phyloP scores from a whole-genome alignment of 148 eudicot species.

The Rhododendron molle region DNA sequence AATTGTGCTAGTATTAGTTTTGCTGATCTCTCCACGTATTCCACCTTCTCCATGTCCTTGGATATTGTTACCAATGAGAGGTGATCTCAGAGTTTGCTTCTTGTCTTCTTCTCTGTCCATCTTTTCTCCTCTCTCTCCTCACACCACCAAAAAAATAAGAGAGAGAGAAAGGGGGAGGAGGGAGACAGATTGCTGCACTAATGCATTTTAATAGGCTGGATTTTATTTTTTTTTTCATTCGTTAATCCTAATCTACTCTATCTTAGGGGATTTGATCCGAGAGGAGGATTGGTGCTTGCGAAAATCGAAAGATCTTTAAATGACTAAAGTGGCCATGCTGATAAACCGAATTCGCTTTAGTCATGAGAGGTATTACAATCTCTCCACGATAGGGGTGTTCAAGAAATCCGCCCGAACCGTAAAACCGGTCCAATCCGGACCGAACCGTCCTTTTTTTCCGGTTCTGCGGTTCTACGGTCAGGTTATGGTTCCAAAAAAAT shows the following conservation, averaged over 20 bases:
- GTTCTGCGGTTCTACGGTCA: no score
- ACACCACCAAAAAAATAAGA: background rate
- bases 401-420: no score
- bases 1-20: no score
- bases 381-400: no score
- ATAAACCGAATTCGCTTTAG: background rate
- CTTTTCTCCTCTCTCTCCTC: background rate
- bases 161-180: background rate
- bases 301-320: background rate
- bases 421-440: no score
- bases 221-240: background rate
- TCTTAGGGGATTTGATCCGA: no score
- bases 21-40: background rate
- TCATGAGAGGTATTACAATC: no score
- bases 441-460: no score
- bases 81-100: background rate
- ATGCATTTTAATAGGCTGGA: background rate
- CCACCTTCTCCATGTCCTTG: background rate
- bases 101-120: conserved; percentile 1
- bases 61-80: background rate
- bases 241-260: no score
- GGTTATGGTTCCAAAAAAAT: no score
- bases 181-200: background rate
- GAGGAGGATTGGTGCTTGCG: no score
- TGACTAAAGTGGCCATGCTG: background rate